phyloP scores from a whole-genome alignment of 2,329 filamentous ascomycete species.

The Teratosphaeria pseudoeucalypti region DNA sequence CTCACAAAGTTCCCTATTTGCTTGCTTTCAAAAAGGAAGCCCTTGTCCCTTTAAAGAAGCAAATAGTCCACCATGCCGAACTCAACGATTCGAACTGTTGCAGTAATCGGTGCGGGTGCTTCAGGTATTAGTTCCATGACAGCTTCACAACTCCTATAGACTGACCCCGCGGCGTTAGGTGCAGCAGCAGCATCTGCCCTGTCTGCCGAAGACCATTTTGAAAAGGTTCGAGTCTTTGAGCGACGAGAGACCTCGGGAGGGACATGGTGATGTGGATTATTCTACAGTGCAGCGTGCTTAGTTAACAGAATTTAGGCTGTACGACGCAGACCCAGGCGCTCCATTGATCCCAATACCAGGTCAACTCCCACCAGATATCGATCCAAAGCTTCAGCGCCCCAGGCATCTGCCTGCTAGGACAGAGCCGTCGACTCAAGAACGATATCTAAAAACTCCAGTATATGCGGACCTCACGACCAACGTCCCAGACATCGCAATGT shows the following conservation, averaged over 20 bases:
- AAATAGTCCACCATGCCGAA: not conserved
- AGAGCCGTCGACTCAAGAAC: conserved; percentile 33
- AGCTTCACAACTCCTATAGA: not conserved
- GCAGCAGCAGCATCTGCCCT: conserved; percentile 21
- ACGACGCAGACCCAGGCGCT: conserved; percentile 34
- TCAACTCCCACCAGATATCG: conserved; percentile 33
- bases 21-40: not conserved
- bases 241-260: conserved; percentile 24
- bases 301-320: conserved; percentile 25
- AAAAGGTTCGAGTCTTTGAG: conserved; percentile 25
- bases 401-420: conserved; percentile 29
- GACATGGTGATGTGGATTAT: conserved; percentile 16
- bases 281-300: not conserved
- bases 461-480: conserved; percentile 46
- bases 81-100: not conserved
- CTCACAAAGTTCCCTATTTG: not conserved
- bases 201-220: conserved; percentile 21
- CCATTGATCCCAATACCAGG: conserved; percentile 31
- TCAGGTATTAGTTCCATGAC: not conserved
- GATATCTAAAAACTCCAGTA: conserved; percentile 39
- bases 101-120: not conserved
- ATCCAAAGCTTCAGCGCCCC: conserved; percentile 37
- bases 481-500: conserved; percentile 47
- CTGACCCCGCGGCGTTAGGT: not conserved
- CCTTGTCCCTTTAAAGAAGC: not conserved